These are phyloP conservation scores for Taphrina pruni DNA, from an alignment of 1,139 yeast genomes.

Conservation along the genomic window DNA sequence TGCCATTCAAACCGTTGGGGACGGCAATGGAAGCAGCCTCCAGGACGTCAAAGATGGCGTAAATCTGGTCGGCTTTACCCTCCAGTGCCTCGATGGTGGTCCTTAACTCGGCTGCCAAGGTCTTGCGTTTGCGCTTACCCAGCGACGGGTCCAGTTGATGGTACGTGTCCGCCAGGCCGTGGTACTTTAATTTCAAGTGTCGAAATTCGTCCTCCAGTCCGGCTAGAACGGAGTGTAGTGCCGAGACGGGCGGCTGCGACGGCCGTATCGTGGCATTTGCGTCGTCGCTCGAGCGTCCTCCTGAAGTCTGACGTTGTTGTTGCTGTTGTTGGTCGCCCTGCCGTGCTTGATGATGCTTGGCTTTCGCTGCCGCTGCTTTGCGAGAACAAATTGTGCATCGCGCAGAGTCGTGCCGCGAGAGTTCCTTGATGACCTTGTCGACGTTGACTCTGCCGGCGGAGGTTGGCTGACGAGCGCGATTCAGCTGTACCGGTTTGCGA, in stretches of 20 bases:
- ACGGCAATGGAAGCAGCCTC: conserved; percentile 44
- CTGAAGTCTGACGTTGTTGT: conserved; percentile 1
- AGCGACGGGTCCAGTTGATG: conserved; percentile 49
- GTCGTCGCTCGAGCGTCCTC: conserved; percentile 39
- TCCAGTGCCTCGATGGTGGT: conserved; percentile 49
- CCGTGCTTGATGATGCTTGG: conserved; percentile 1
- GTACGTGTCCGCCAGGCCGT: conserved; percentile 48
- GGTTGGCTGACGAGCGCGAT: not conserved
- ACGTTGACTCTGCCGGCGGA: conserved; percentile 32
- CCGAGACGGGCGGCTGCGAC: conserved; percentile 49
- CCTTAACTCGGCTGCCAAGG: conserved; percentile 48
- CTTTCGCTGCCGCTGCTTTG: conserved; percentile 29
- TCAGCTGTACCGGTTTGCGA: conserved; percentile 17
- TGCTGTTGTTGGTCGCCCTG: not conserved
- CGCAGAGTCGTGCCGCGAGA: conserved; percentile 44
- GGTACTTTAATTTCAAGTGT: conserved; percentile 47
- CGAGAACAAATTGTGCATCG: conserved; percentile 46
- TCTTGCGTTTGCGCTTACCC: conserved; percentile 48
- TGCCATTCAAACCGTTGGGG: not conserved
- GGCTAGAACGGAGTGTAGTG: conserved; percentile 48
- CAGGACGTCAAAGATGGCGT: conserved; percentile 50
- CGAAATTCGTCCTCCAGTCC: conserved; percentile 49
- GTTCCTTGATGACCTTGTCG: conserved; percentile 41
- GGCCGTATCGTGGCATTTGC: conserved; percentile 51
- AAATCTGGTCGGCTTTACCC: conserved; percentile 51